Conservation (phyloP, 495 filamentous ascomycete species). For the Neurospora intermedia region DNA sequence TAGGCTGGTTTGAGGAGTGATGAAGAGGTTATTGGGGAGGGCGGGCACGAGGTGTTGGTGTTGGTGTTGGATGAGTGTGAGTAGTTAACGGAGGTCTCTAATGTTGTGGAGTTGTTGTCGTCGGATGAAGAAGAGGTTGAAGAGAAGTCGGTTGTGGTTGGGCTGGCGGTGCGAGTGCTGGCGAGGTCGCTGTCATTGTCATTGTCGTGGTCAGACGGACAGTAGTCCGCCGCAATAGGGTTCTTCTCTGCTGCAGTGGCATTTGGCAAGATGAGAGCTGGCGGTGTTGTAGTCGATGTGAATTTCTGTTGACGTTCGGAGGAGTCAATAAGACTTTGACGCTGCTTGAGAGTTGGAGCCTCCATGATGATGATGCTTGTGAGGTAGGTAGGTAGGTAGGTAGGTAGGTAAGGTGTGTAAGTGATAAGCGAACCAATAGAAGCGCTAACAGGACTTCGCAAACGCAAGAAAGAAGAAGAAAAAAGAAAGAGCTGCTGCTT, state of each 20-base stretch:
- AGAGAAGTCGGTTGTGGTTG: background rate
- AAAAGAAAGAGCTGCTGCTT: too few species aligned
- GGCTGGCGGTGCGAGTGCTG: background rate
- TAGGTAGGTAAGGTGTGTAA: too few species aligned
- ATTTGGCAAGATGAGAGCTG: background rate
- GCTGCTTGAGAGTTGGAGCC: background rate
- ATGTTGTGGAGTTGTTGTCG: too few species aligned
- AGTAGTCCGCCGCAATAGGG: background rate
- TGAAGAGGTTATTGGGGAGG: background rate
- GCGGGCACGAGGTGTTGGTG: background rate
- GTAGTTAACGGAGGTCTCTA: too few species aligned
- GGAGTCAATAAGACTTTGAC: background rate
- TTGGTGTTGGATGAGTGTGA: background rate
- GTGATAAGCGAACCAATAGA: too few species aligned
- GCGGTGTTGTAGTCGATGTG: background rate
- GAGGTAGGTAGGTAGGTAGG: background rate
- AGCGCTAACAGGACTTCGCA: too few species aligned
- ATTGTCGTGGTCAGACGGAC: background rate
- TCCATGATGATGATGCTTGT: background rate
- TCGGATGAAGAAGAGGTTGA: background rate
- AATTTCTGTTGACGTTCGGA: background rate
- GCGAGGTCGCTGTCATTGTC: background rate
- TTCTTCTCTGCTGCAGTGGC: background rate
- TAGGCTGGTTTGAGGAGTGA: conserved; percentile 10
- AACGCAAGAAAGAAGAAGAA: too few species aligned